phyloP scores from a whole-genome alignment of 2,329 filamentous ascomycete species.

The Aspergillus fumigatiaffinis region DNA sequence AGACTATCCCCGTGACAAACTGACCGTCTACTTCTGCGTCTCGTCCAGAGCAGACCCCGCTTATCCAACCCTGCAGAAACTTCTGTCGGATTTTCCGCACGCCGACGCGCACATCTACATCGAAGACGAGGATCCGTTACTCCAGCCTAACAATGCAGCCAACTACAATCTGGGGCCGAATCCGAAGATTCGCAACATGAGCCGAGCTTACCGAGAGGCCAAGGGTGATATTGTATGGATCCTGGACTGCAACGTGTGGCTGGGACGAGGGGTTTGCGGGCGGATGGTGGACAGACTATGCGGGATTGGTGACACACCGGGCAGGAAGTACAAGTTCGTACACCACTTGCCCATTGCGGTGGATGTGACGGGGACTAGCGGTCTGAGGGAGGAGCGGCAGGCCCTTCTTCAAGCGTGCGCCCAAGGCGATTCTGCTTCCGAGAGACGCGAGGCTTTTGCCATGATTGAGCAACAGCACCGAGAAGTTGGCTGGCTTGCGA shows the following conservation, averaged over 20 bases:
- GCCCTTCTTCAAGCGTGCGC: conserved; percentile 21
- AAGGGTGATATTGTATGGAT: conserved; percentile 89
- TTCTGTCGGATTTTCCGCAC: conserved; percentile 69
- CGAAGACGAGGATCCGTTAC: conserved; percentile 73
- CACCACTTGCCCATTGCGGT: conserved; percentile 89
- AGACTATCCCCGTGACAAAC: conserved; percentile 69
- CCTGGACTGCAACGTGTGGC: conserved; percentile 95
- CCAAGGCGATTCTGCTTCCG: conserved; percentile 6
- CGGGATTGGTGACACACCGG: conserved; percentile 54
- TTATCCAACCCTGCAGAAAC: conserved; percentile 65
- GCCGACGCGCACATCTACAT: conserved; percentile 71
- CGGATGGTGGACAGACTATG: conserved; percentile 86
- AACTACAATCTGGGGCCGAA: conserved; percentile 74
- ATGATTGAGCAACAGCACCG: conserved; percentile 11
- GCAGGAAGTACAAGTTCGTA: conserved; percentile 74
- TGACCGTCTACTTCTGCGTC: conserved; percentile 81
- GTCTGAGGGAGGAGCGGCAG: conserved; percentile 22
- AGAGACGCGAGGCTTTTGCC: background rate
- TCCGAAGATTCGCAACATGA: conserved; percentile 98
- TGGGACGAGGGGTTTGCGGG: conserved; percentile 71
- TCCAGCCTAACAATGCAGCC: conserved; percentile 52
- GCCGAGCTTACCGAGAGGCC: conserved; percentile 83
- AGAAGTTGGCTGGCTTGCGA: conserved; percentile 24
- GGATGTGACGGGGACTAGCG: conserved; percentile 53
- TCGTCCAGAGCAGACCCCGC: conserved; percentile 71